phyloP scores from a whole-genome alignment of 1,284 basidiomycete species.

The Rhodotorula sp. region DNA sequence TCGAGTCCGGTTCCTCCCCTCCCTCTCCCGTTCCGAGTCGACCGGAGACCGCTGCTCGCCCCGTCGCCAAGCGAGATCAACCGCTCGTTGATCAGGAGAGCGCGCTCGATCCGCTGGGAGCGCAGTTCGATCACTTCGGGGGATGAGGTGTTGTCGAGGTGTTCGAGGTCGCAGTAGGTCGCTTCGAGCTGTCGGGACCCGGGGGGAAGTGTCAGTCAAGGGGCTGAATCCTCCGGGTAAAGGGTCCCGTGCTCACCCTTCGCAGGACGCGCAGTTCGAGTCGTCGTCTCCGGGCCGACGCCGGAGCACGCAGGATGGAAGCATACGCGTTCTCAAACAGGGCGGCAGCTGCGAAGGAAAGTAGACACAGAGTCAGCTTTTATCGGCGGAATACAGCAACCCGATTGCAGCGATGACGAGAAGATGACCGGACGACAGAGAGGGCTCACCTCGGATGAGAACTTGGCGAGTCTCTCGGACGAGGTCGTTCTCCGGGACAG shows the following conservation, averaged over 20 bases:
- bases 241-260: constrained; percentile 6
- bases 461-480: constrained; percentile 40
- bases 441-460: constrained; percentile 34
- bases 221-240: neutral
- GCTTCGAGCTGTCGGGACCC: constrained; percentile 25
- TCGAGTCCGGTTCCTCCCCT: neutral
- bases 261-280: constrained; percentile 33
- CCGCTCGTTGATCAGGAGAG: constrained; percentile 38
- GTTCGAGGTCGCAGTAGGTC: constrained; percentile 38
- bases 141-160: constrained; percentile 36
- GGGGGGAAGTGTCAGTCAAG: neutral
- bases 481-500: constrained; percentile 36
- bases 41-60: neutral
- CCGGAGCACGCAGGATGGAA: constrained; percentile 24
- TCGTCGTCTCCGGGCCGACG: neutral
- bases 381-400: too few species aligned
- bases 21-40: constrained; percentile 3
- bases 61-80: constrained; percentile 23
- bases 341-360: constrained; percentile 26
- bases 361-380: too few species aligned
- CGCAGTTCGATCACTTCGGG: constrained; percentile 37
- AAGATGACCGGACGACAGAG: neutral
- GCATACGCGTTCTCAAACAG: constrained; percentile 42
- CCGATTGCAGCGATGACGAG: too few species aligned
- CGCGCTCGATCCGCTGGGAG: constrained; percentile 36